Evolutionary conservation across 345 rosid genomes (phyloP).

Genomic region (Cochlearia excelsa): DNA sequence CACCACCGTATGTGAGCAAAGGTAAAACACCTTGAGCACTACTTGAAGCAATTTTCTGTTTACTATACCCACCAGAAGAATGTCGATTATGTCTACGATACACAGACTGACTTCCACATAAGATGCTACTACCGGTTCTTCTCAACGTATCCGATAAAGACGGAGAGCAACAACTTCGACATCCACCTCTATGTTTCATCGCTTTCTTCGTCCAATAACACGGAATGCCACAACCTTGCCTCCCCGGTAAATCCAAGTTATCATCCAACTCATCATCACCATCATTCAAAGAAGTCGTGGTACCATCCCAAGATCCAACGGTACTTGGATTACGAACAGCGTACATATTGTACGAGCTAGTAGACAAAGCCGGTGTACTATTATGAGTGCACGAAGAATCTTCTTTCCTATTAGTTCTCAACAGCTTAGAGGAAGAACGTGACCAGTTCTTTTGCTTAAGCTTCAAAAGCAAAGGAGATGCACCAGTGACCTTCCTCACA

Average conservation of each 20-base stretch:
- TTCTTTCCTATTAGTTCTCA: constrained; percentile 53
- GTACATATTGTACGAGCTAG: constrained; percentile 72
- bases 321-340: constrained; percentile 60
- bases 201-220: constrained; percentile 90
- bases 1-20: constrained; percentile 57
- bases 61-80: constrained; percentile 47
- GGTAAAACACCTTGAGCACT: constrained; percentile 78
- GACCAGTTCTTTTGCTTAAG: constrained; percentile 64
- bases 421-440: constrained; percentile 51
- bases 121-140: constrained; percentile 81
- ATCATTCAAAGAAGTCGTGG: constrained; percentile 76
- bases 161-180: constrained; percentile 83
- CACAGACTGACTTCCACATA: constrained; percentile 69
- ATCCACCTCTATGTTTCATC: constrained; percentile 62
- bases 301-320: constrained; percentile 83
- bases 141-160: constrained; percentile 83
- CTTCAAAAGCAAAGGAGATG: constrained; percentile 66
- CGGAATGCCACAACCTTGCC: constrained; percentile 92
- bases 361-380: constrained; percentile 85
- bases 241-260: constrained; percentile 73
- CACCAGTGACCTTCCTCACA: constrained; percentile 46
- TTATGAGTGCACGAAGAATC: constrained; percentile 73
- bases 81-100: constrained; percentile 45
- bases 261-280: constrained; percentile 75
- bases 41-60: constrained; percentile 51